Conservation (phyloP, 768 basidiomycete genomes). For the Pisolithus sp. region DNA sequence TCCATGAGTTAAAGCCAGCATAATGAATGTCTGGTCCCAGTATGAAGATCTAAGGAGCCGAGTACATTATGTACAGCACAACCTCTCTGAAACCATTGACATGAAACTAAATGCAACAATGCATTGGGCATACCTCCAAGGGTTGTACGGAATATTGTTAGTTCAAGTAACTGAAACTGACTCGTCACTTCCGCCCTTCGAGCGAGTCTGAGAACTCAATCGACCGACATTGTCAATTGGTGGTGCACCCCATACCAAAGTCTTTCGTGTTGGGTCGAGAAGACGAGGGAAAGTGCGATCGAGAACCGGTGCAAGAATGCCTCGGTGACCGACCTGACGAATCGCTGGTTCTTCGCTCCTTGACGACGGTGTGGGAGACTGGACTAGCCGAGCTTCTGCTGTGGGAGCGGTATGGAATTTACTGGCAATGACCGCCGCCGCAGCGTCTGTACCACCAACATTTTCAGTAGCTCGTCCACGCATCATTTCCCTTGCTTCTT, state of each 20-base stretch:
- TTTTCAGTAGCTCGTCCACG: conserved; percentile 12
- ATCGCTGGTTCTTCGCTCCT: not conserved
- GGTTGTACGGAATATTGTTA: not conserved
- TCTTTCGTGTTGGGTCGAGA: conserved; percentile 56
- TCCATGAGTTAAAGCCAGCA: not conserved
- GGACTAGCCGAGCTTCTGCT: too few relatives aligned
- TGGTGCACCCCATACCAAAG: conserved; percentile 69
- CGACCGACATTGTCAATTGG: conserved; percentile 56
- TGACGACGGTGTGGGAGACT: too few relatives aligned
- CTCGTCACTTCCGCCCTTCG: not conserved
- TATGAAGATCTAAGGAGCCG: too few relatives aligned
- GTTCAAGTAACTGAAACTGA: not conserved
- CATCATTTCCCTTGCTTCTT: conserved; percentile 59
- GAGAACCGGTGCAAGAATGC: conserved; percentile 40
- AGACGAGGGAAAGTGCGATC: conserved; percentile 43
- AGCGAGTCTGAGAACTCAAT: conserved; percentile 16
- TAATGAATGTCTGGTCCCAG: not conserved
- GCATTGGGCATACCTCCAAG: not conserved
- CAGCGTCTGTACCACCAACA: conserved; percentile 11
- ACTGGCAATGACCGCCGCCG: not conserved
- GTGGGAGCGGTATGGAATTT: not conserved
- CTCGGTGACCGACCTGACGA: conserved; percentile 23
- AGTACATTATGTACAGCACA: too few relatives aligned
- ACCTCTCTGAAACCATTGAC: too few relatives aligned
- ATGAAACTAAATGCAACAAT: too few relatives aligned